Conservation (phyloP, 2,329 filamentous ascomycete genomes). For the Exophiala dermatitidis region DNA sequence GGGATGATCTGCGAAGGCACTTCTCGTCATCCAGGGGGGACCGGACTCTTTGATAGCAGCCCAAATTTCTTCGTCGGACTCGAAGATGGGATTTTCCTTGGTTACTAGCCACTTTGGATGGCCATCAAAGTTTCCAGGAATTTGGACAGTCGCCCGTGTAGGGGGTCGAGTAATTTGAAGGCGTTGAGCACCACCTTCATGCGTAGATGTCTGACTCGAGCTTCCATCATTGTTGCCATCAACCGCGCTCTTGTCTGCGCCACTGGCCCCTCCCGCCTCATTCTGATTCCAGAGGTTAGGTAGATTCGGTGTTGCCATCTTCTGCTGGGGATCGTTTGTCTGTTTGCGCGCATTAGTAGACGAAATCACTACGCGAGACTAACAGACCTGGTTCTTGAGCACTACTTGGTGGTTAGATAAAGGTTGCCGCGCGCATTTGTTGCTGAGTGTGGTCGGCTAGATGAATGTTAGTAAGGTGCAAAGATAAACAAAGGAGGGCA, state of each 20-base stretch:
- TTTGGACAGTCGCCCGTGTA: not conserved
- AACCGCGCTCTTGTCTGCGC: not conserved
- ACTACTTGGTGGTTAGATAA: too few species aligned
- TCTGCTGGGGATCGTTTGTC: not conserved
- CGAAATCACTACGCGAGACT: not conserved
- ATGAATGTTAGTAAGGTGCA: constrained; percentile 6
- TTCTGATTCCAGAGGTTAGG: not conserved
- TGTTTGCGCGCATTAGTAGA: not conserved
- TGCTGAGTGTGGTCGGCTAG: constrained; percentile 13
- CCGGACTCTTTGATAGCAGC: not conserved
- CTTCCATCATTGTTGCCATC: not conserved
- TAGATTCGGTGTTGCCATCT: constrained; percentile 2
- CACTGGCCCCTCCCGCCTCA: not conserved
- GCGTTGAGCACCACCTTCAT: not conserved
- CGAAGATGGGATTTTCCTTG: constrained; percentile 19
- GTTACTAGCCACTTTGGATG: constrained; percentile 13
- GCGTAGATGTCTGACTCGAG: not conserved
- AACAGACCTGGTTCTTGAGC: constrained; percentile 8
- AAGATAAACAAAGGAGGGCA: not conserved
- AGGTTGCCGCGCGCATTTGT: constrained; percentile 14
- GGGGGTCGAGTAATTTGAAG: not conserved
- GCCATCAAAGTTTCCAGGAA: not conserved
- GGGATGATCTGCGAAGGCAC: constrained; percentile 18
- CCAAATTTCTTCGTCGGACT: constrained; percentile 12
- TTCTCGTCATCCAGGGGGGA: not conserved